Evolutionary conservation across 2,329 filamentous ascomycete species (phyloP).

Genomic region (Cytospora leucostoma): DNA sequence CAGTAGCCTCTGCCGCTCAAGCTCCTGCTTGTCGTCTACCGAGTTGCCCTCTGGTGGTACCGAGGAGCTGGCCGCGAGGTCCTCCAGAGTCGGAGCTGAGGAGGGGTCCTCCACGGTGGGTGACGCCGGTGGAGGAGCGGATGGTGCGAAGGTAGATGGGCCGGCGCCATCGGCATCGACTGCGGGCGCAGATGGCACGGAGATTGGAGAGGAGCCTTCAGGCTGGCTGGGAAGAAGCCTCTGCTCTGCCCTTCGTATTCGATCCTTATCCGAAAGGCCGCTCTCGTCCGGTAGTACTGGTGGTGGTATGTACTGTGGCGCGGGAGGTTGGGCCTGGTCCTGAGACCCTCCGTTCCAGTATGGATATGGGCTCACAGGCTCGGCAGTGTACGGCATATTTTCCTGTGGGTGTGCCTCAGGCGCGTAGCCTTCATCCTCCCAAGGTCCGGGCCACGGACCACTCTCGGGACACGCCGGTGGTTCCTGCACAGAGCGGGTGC

Average conservation of each 20-base stretch:
- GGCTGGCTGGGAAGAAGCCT: slow-evolving; percentile 81
- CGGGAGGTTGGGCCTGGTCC: slow-evolving; percentile 41
- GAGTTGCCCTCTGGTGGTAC: slow-evolving; percentile 31
- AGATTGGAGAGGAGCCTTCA: slow-evolving; percentile 41
- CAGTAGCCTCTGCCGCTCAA: slow-evolving; percentile 67
- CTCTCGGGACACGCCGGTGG: slow-evolving; percentile 30
- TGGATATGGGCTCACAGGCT: slow-evolving; percentile 34
- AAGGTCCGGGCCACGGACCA: slow-evolving; percentile 28
- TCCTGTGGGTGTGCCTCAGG: slow-evolving; percentile 24
- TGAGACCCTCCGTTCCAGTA: slow-evolving; percentile 38
- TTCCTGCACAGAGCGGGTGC: slow-evolving; percentile 32
- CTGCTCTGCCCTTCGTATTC: slow-evolving; percentile 74
- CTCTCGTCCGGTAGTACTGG: slow-evolving; percentile 63
- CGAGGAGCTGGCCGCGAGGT: slow-evolving; percentile 38
- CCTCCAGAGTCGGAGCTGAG: slow-evolving; percentile 50
- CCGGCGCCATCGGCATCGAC: slow-evolving; percentile 45
- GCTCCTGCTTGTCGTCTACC: slow-evolving; percentile 77
- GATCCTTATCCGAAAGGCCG: slow-evolving; percentile 77
- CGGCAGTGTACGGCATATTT: slow-evolving; percentile 29
- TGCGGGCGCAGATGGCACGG: slow-evolving; percentile 42
- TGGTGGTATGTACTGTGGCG: slow-evolving; percentile 54
- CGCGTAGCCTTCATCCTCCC: slow-evolving; percentile 29
- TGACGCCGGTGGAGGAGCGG: slow-evolving; percentile 14
- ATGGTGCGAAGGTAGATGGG: slow-evolving; percentile 31
- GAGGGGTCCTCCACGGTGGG: slow-evolving; percentile 12